phyloP scores from a whole-genome alignment of 805 yeast species.

The Saturnispora kantuleensis region DNA sequence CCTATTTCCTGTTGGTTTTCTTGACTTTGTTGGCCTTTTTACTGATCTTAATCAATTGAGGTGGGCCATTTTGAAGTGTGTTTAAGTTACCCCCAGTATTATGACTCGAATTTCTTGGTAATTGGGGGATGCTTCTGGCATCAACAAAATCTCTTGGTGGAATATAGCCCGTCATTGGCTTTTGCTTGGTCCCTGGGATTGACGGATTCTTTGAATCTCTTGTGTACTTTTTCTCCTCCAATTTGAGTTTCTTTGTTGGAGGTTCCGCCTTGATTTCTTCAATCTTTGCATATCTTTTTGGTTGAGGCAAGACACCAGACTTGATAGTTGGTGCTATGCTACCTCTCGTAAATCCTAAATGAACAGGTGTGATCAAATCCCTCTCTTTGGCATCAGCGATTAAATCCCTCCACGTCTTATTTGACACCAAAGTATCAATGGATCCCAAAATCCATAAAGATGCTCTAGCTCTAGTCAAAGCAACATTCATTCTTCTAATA shows the following conservation, averaged over 20 bases:
- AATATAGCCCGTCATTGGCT: constrained; percentile 2
- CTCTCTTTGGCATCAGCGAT: constrained; percentile 56
- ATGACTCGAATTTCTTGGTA: constrained; percentile 1
- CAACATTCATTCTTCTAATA: constrained; percentile 93
- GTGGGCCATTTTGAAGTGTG: constrained; percentile 4
- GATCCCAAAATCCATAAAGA: constrained; percentile 92
- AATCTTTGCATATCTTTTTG: constrained; percentile 1
- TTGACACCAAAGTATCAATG: constrained; percentile 49
- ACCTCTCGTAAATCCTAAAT: constrained; percentile 20
- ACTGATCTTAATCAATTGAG: constrained; percentile 11
- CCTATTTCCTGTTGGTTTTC: not conserved
- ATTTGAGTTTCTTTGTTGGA: not conserved
- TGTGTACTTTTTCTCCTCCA: not conserved
- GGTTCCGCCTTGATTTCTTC: not conserved
- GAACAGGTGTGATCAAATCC: constrained; percentile 17
- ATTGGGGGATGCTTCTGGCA: constrained; percentile 4
- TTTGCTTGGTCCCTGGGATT: not conserved
- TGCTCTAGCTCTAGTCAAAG: constrained; percentile 84
- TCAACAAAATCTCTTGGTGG: constrained; percentile 3
- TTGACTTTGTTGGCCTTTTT: constrained; percentile 6
- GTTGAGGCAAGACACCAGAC: constrained; percentile 6
- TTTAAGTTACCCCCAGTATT: not conserved
- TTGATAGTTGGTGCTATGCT: not conserved
- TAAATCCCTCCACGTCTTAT: constrained; percentile 65
- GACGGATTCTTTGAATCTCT: not conserved